phyloP scores from a whole-genome alignment of 192 early-diverging fungal species.

The Kickxella alabastrina region DNA sequence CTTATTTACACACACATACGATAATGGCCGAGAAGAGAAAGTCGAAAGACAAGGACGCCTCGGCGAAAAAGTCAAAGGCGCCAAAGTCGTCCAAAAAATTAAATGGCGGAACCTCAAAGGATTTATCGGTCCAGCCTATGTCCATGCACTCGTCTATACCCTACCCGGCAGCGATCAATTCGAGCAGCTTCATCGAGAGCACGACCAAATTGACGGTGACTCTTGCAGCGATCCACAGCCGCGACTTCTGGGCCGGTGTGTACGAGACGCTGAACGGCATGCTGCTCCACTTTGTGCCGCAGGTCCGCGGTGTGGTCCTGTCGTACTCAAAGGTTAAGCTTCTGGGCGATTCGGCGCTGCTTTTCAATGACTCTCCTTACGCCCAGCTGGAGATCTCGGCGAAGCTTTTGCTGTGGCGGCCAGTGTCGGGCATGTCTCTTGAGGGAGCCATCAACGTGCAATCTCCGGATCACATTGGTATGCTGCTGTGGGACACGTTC shows the following conservation, averaged over 20 bases:
- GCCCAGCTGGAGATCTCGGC: constrained; percentile 70
- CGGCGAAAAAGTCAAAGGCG: constrained; percentile 27
- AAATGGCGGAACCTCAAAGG: constrained; percentile 8
- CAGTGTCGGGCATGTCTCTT: constrained; percentile 56
- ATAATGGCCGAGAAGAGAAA: constrained; percentile 49
- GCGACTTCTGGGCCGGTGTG: constrained; percentile 38
- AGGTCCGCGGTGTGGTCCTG: constrained; percentile 83
- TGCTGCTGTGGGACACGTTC: constrained; percentile 89
- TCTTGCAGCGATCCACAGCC: constrained; percentile 36
- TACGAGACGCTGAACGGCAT: constrained; percentile 50
- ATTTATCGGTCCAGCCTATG: not conserved
- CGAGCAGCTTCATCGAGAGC: constrained; percentile 44
- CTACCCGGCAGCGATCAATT: constrained; percentile 20
- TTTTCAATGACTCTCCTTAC: constrained; percentile 82
- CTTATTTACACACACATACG: no score
- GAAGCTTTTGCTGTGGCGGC: constrained; percentile 74
- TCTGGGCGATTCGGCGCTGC: constrained; percentile 56
- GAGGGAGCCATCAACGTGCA: constrained; percentile 76
- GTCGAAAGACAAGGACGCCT: constrained; percentile 15
- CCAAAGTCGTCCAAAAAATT: constrained; percentile 18
- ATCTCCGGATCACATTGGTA: constrained; percentile 90
- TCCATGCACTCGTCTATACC: constrained; percentile 8
- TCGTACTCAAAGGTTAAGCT: constrained; percentile 69
- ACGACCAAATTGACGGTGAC: constrained; percentile 37
- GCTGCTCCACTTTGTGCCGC: constrained; percentile 71